Evolutionary conservation across 352 stramenopile species (phyloP).

Genomic region (Phytophthora sojae): DNA sequence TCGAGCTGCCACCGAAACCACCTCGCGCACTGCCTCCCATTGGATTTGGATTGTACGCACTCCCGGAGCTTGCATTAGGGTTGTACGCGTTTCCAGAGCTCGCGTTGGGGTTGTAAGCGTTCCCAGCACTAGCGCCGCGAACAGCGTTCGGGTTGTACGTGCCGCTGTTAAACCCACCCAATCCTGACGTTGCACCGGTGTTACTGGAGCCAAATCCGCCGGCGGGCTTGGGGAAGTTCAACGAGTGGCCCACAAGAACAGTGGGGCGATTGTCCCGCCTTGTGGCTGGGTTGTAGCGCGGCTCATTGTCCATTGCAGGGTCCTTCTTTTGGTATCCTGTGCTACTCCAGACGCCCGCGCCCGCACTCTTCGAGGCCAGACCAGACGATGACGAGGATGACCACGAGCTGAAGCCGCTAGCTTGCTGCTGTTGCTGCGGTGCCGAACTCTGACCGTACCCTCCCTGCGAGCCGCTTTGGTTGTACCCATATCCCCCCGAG

Average conservation of each 20-base stretch:
- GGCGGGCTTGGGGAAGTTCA: slow-evolving; percentile 75
- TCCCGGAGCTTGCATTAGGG: slow-evolving; percentile 34
- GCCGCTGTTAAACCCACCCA: slow-evolving; percentile 54
- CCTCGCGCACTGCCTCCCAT: slow-evolving; percentile 25
- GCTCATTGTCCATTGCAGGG: slow-evolving; percentile 38
- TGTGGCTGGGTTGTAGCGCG: slow-evolving; percentile 55
- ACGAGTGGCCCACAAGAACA: slow-evolving; percentile 79
- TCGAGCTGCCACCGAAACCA: slow-evolving; percentile 30
- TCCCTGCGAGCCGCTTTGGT: slow-evolving; percentile 27
- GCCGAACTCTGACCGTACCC: slow-evolving; percentile 34
- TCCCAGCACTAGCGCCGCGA: slow-evolving; percentile 40
- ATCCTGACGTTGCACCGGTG: slow-evolving; percentile 39
- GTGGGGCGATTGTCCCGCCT: slow-evolving; percentile 86
- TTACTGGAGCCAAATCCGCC: slow-evolving; percentile 48
- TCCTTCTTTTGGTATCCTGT: slow-evolving; percentile 86
- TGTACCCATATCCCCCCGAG: slow-evolving; percentile 30
- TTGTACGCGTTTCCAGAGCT: slow-evolving; percentile 46
- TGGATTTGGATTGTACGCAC: slow-evolving; percentile 35
- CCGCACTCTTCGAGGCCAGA: slow-evolving; percentile 46
- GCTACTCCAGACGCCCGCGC: slow-evolving; percentile 80
- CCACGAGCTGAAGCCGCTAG: slow-evolving; percentile 69
- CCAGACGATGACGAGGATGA: slow-evolving; percentile 39
- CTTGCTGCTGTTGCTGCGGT: slow-evolving; percentile 34
- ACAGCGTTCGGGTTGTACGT: slow-evolving; percentile 55
- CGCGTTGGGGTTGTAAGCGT: slow-evolving; percentile 45